These are phyloP conservation scores for Rhynchosporium graminicola DNA, from an alignment of 2,329 filamentous ascomycete genomes.

Conservation along the genomic window DNA sequence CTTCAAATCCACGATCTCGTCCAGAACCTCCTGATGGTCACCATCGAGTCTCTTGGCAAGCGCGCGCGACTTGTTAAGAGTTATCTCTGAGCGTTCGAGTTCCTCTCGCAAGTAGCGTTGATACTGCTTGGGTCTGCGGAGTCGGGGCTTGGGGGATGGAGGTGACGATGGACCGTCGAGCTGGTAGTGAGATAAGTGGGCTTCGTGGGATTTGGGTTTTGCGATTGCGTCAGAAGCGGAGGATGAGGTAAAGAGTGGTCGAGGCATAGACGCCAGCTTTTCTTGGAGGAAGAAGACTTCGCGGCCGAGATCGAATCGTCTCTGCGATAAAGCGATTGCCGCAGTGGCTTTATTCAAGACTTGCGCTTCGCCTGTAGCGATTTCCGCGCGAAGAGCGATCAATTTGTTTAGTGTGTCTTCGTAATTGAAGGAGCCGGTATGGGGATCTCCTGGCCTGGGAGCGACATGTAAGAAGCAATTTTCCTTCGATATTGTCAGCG, in stretches of 20 bases:
- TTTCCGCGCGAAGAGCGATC: neutral
- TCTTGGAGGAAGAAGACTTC: slow-evolving; percentile 20
- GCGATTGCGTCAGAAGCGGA: neutral
- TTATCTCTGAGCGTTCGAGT: slow-evolving; percentile 2
- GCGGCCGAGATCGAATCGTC: slow-evolving; percentile 4
- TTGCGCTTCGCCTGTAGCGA: neutral
- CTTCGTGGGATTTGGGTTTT: neutral
- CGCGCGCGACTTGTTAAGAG: neutral
- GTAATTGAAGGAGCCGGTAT: slow-evolving; percentile 6
- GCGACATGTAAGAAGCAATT: slow-evolving; percentile 11
- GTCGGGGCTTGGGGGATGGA: neutral
- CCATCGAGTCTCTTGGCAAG: slow-evolving; percentile 8
- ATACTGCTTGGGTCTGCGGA: slow-evolving; percentile 8
- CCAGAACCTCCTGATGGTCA: slow-evolving; percentile 13
- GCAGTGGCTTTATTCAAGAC: neutral
- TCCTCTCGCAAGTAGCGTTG: slow-evolving; percentile 17
- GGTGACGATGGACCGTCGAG: neutral
- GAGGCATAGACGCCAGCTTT: neutral
- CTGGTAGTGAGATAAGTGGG: neutral
- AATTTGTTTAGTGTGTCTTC: neutral
- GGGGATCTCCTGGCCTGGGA: neutral
- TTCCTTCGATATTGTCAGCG: slow-evolving; percentile 15
- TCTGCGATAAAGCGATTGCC: neutral
- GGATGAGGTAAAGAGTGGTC: neutral
- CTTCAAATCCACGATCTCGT: slow-evolving; percentile 16